These are phyloP conservation scores for Linnemannia exigua DNA, from an alignment of 192 early-diverging fungal species.

Conservation along the genomic window DNA sequence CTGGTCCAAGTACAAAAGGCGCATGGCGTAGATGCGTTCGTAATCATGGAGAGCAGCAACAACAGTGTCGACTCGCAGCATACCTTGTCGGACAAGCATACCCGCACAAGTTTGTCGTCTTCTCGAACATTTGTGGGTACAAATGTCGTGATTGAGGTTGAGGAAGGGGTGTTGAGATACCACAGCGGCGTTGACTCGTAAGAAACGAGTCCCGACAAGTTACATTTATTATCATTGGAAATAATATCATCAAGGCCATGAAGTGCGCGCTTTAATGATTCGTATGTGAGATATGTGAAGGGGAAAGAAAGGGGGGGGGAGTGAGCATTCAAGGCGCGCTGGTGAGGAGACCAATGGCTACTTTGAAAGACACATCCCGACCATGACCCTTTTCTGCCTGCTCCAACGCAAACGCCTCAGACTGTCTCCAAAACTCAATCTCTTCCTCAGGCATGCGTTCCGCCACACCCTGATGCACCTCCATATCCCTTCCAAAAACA, in stretches of 20 bases:
- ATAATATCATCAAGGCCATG: too few species aligned
- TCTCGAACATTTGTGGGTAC: not conserved
- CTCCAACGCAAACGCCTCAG: not conserved
- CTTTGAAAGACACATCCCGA: not conserved
- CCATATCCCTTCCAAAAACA: slow-evolving; percentile 11
- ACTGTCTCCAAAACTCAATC: slow-evolving; percentile 19
- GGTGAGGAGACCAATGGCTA: not conserved
- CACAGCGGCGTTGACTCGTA: slow-evolving; percentile 34
- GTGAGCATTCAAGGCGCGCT: not conserved
- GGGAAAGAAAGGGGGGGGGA: too few species aligned
- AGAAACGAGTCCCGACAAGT: not conserved
- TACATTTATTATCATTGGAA: too few species aligned
- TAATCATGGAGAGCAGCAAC: slow-evolving; percentile 56
- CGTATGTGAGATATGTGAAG: too few species aligned
- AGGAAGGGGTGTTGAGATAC: slow-evolving; percentile 51
- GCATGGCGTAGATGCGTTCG: slow-evolving; percentile 92
- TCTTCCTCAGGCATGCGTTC: slow-evolving; percentile 1
- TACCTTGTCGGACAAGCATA: not conserved
- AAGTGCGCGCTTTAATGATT: too few species aligned
- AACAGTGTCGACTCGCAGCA: not conserved
- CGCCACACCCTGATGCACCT: not conserved
- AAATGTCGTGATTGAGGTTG: slow-evolving; percentile 7
- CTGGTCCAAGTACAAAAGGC: slow-evolving; percentile 79
- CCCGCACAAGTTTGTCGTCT: not conserved
- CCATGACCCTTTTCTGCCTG: not conserved